Conservation (phyloP, 805 yeast species). For the Candida ascalaphidarum region DNA sequence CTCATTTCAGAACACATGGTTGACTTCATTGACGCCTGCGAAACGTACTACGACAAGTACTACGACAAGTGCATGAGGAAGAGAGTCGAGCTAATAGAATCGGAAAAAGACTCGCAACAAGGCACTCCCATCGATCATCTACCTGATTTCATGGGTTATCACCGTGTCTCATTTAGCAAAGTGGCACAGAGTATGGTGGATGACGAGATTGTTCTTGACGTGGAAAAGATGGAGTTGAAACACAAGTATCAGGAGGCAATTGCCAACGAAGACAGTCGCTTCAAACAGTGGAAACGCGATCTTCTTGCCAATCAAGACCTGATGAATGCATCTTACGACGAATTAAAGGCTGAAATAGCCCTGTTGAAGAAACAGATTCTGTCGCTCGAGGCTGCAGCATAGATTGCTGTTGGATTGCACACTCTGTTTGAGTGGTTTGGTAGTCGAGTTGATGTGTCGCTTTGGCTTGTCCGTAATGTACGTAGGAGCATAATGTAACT, state of each 20-base stretch:
- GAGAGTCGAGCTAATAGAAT: slow-evolving; percentile 23
- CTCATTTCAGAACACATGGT: slow-evolving; percentile 65
- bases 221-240: slow-evolving; percentile 35
- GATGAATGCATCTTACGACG: too few relatives aligned
- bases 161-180: slow-evolving; percentile 21
- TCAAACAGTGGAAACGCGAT: slow-evolving; percentile 54
- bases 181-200: slow-evolving; percentile 33
- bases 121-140: too few relatives aligned
- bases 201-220: slow-evolving; percentile 39
- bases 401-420: too few relatives aligned
- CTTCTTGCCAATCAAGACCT: slow-evolving; percentile 48
- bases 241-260: slow-evolving; percentile 36
- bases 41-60: slow-evolving; percentile 66
- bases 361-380: slow-evolving; percentile 26
- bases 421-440: too few relatives aligned
- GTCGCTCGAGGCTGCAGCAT: slow-evolving; percentile 19
- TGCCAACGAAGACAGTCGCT: slow-evolving; percentile 43
- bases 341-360: slow-evolving; percentile 48
- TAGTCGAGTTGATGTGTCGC: too few relatives aligned
- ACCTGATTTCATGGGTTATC: slow-evolving; percentile 28
- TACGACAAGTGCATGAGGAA: slow-evolving; percentile 49
- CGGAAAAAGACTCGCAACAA: too few relatives aligned
- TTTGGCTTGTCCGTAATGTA: too few relatives aligned
- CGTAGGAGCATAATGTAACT: too few relatives aligned
- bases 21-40: slow-evolving; percentile 71